phyloP scores from a whole-genome alignment of 23 red algal genomes.

The Chondrus crispus region DNA sequence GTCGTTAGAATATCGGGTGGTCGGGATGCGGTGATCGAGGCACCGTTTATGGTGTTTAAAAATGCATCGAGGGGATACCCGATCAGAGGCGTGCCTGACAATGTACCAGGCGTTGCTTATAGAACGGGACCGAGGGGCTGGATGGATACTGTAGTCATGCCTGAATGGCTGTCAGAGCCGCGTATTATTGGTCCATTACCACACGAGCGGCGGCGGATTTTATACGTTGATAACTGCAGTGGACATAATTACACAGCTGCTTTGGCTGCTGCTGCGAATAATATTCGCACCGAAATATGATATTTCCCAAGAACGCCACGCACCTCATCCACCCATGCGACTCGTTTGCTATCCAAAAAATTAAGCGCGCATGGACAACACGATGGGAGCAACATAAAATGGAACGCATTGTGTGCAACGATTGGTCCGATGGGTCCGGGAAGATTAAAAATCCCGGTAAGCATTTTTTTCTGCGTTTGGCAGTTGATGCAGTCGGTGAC shows the following conservation, averaged over 20 bases:
- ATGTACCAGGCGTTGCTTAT: neutral
- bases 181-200: neutral
- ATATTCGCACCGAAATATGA: neutral
- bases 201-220: neutral
- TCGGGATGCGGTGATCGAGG: neutral
- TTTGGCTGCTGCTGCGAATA: neutral
- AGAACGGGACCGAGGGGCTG: neutral
- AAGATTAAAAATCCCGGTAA: too few relatives aligned
- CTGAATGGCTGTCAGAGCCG: neutral
- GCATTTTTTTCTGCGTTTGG: too few relatives aligned
- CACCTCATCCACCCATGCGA: neutral
- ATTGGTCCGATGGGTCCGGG: too few relatives aligned
- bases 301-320: neutral
- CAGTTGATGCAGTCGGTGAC: too few relatives aligned
- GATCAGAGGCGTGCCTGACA: neutral
- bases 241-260: neutral
- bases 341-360: neutral
- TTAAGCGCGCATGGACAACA: neutral
- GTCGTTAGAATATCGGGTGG: neutral
- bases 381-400: neutral
- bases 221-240: neutral
- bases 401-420: too few relatives aligned
- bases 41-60: neutral
- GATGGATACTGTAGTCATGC: neutral
- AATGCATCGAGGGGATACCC: neutral